Evolutionary conservation across 164 flowering plant species (phyloP), one percentile per base, ranked within the genome.

Genomic region (Cinnamomum chago): DNA sequence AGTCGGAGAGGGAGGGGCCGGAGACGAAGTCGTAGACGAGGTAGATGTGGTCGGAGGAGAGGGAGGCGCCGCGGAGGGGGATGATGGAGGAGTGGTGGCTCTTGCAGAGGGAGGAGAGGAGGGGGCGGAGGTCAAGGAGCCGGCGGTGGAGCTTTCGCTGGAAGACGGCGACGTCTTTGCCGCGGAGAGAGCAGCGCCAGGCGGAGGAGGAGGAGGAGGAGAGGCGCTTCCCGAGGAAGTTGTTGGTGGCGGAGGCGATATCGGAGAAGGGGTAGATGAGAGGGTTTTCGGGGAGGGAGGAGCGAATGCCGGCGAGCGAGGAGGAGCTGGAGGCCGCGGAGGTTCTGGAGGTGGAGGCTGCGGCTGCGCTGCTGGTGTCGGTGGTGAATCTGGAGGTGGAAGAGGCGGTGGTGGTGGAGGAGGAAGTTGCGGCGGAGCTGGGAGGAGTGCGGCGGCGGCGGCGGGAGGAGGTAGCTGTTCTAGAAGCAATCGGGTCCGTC

Each of bases 11-110:
- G 75, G 69, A 86, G 2, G 90, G 89, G 28, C 99, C 97, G 1
- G 47, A 52, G 1, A 87, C 86, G 77, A 72, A 88, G 0, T 93
- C 96, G 80, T 95, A 95, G 2, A 88, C 99, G 17, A 95, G 85
- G 82, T 89, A 93, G 47, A 93, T 79, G 70, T 87, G 78, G 40
- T 82, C 83, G 52, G 90, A 87, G 24, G 97, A 86, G 58, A 86
- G 27, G 1, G 90, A 85, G 10, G 90, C 94, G 7, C 97, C 98
- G 55, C 87, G 83, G 12, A 92, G 92, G 70, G 89, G 89, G 60
- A 88, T 76, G 25, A 95, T 35, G 77, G 89, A 86, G 20, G 74
- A 70, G 73, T 90, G 94, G 75, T 95, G 94, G 75, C 91, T 86
- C 68, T 77, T 79, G 76, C 93, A 88, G 40, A 92, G 83, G 27